phyloP scores from a whole-genome alignment of 1,284 basidiomycete genomes.

The Phenoliferia sp. region DNA sequence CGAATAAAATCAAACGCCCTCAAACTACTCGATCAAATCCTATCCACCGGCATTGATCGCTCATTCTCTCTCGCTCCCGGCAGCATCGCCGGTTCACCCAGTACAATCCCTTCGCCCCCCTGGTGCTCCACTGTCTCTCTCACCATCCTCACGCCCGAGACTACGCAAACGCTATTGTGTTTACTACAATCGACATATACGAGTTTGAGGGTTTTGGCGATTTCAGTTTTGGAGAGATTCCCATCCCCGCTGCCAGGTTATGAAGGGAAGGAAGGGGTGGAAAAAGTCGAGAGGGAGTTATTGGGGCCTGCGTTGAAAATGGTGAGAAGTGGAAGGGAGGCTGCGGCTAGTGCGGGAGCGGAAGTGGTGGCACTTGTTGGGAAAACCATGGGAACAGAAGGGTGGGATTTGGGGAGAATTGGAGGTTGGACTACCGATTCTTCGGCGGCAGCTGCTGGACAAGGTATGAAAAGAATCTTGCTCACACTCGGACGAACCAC shows the following conservation, averaged over 20 bases:
- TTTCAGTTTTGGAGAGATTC: constrained; percentile 29
- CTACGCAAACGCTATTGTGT: constrained; percentile 23
- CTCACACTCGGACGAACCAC: no score
- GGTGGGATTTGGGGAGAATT: constrained; percentile 21
- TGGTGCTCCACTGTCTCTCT: neutral
- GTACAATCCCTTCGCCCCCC: no score
- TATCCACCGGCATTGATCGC: constrained; percentile 26
- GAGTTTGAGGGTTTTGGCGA: constrained; percentile 15
- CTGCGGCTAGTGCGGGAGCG: constrained; percentile 30
- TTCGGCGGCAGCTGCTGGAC: no score
- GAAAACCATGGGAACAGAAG: constrained; percentile 35
- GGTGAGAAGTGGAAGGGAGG: constrained; percentile 30
- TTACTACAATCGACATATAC: constrained; percentile 30
- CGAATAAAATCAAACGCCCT: constrained; percentile 29
- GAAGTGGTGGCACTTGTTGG: constrained; percentile 37
- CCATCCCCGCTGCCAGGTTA: constrained; percentile 30
- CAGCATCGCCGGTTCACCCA: neutral
- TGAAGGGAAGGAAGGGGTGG: constrained; percentile 15
- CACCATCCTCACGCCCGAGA: constrained; percentile 15
- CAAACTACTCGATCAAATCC: constrained; percentile 24
- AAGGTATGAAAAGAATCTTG: no score
- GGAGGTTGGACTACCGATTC: constrained; percentile 19
- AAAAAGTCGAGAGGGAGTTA: constrained; percentile 19
- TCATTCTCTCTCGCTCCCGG: neutral
- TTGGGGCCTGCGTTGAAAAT: constrained; percentile 28